Evolutionary conservation across 1,139 yeast species (phyloP).

Genomic region (Yamadazyma siamensis): DNA sequence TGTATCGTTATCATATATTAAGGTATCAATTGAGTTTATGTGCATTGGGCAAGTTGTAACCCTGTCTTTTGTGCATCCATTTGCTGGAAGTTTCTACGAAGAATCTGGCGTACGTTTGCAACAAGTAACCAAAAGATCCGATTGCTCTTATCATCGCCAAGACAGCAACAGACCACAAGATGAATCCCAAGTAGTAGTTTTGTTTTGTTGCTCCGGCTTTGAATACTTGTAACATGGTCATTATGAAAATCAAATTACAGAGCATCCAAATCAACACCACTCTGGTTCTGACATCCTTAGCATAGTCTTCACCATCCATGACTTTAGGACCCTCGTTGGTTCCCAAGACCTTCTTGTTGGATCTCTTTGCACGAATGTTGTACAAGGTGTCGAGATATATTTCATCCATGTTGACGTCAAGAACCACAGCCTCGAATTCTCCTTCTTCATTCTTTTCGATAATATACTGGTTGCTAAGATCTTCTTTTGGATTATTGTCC

Average conservation of each 20-base stretch:
- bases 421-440: constrained; percentile 87
- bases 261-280: constrained; percentile 93
- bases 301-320: constrained; percentile 79
- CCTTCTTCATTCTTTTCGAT: constrained; percentile 48
- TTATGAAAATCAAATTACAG: constrained; percentile 70
- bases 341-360: constrained; percentile 50
- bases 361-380: constrained; percentile 71
- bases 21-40: constrained; percentile 35
- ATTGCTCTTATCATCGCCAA: constrained; percentile 74
- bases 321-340: constrained; percentile 37
- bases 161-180: constrained; percentile 87
- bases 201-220: constrained; percentile 51
- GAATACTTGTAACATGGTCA: constrained; percentile 85
- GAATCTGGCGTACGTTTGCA: constrained; percentile 38
- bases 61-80: constrained; percentile 40
- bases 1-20: too few relatives aligned
- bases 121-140: constrained; percentile 70
- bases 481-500: constrained; percentile 69
- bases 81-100: constrained; percentile 41
- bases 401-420: constrained; percentile 86
- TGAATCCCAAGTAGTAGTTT: constrained; percentile 76
- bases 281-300: constrained; percentile 88
- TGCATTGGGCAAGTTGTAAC: constrained; percentile 34
- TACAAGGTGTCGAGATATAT: constrained; percentile 75
- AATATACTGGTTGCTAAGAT: constrained; percentile 39